These are phyloP conservation scores for Flammula alnicola DNA, from an alignment of 1,284 basidiomycete genomes.

Conservation along the genomic window DNA sequence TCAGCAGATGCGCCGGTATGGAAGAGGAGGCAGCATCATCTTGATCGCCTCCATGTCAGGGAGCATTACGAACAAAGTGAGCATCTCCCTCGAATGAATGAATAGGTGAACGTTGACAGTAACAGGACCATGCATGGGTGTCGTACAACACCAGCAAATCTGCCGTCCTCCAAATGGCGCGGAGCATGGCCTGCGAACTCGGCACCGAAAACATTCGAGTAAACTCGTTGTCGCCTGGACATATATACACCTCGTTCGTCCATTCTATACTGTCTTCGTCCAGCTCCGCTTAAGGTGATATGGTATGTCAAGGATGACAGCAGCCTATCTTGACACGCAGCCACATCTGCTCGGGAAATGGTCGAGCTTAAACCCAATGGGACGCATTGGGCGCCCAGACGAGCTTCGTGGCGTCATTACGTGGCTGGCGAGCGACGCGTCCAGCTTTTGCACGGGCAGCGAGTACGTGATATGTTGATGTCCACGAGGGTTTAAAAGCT, in stretches of 20 bases:
- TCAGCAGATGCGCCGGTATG: conserved; percentile 73
- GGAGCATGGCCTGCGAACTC: conserved; percentile 86
- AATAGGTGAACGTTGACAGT: conserved; percentile 1
- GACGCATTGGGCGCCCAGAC: conserved; percentile 75
- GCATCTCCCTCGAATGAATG: conserved; percentile 19
- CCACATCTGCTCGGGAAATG: conserved; percentile 73
- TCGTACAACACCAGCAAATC: conserved; percentile 85
- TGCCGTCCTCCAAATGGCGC: conserved; percentile 81
- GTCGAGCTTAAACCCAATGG: conserved; percentile 78
- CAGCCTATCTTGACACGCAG: conserved; percentile 72
- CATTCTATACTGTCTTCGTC: not conserved
- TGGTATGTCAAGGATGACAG: conserved; percentile 67
- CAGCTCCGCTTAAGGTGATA: conserved; percentile 5
- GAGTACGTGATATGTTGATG: conserved; percentile 54
- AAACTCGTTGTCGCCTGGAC: conserved; percentile 76
- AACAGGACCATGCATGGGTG: conserved; percentile 73
- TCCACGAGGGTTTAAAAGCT: conserved; percentile 1
- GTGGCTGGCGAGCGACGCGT: conserved; percentile 83
- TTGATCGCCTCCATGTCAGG: conserved; percentile 89
- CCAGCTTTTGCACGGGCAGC: conserved; percentile 77
- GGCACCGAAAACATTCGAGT: conserved; percentile 74
- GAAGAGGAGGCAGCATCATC: conserved; percentile 79
- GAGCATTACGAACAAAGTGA: conserved; percentile 79
- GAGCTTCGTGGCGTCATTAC: conserved; percentile 79
- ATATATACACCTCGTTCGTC: conserved; percentile 74